Conservation (phyloP, 1,284 basidiomycete species). For the Leccinum angustisporum region DNA sequence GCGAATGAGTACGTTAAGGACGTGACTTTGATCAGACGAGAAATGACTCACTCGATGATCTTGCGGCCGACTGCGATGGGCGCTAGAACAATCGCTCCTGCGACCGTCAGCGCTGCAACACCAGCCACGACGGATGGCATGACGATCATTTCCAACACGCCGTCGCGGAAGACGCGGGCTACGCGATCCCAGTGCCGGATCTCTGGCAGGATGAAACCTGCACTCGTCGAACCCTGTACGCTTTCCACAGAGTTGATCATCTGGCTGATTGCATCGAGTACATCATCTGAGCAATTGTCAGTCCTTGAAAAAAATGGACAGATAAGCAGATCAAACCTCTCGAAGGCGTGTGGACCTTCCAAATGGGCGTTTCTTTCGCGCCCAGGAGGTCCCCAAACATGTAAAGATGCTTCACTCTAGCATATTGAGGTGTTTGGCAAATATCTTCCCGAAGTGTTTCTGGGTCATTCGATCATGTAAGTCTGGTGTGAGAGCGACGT, state of each 20-base stretch:
- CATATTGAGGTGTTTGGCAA: constrained; percentile 8
- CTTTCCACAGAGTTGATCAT: constrained; percentile 14
- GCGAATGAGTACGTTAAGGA: not conserved
- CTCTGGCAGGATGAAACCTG: constrained; percentile 8
- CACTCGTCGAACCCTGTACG: constrained; percentile 12
- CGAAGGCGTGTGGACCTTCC: constrained; percentile 12
- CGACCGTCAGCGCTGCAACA: not conserved
- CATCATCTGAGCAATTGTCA: constrained; percentile 4
- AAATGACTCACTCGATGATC: constrained; percentile 3
- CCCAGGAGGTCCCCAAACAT: constrained; percentile 14
- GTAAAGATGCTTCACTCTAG: constrained; percentile 12
- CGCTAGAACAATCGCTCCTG: constrained; percentile 2
- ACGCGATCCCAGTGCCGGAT: constrained; percentile 14
- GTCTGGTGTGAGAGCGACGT: not conserved
- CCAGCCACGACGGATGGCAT: constrained; percentile 9
- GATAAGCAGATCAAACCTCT: constrained; percentile 3
- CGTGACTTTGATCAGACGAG: not conserved
- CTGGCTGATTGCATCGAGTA: constrained; percentile 14
- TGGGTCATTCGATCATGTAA: not conserved
- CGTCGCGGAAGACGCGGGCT: constrained; percentile 4
- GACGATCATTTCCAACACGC: constrained; percentile 7
- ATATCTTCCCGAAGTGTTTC: constrained; percentile 13
- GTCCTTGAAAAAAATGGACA: not conserved
- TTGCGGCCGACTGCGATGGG: constrained; percentile 7
- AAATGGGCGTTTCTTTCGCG: constrained; percentile 11